Evolutionary conservation across 148 eudicot genomes (phyloP).

Genomic region (Cornus kousa): DNA sequence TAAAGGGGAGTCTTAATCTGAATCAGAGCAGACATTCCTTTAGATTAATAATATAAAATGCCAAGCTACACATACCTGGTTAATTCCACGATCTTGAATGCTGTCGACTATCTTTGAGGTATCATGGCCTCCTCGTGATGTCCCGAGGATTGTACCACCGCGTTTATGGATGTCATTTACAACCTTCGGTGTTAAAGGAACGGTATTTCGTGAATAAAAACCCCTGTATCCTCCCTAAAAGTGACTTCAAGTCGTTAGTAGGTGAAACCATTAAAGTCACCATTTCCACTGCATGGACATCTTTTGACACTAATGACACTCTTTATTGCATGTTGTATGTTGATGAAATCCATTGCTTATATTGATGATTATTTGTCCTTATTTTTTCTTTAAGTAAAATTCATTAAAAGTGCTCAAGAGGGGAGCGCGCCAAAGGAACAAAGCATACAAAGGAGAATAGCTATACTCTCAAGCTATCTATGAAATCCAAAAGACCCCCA

Average conservation of each 20-base stretch:
- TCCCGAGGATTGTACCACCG: slow-evolving; percentile 84
- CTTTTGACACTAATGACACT: no score
- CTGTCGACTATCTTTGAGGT: slow-evolving; percentile 87
- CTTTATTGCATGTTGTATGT: no score
- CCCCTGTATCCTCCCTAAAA: slow-evolving; percentile 89
- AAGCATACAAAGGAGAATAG: no score
- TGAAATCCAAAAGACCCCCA: no score
- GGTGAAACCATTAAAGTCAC: background rate
- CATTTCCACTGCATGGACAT: no score
- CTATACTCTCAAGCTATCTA: no score
- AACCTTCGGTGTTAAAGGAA: slow-evolving; percentile 61
- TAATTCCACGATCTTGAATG: slow-evolving; percentile 91
- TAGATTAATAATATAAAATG: background rate
- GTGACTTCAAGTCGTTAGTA: background rate
- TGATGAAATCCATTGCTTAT: no score
- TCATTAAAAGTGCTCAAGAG: no score
- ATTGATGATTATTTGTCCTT: no score
- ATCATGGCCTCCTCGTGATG: slow-evolving; percentile 96
- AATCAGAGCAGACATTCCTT: background rate
- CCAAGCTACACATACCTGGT: slow-evolving; percentile 51
- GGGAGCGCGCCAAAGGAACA: no score
- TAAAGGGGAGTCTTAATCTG: background rate
- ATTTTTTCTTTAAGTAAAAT: no score
- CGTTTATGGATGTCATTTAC: slow-evolving; percentile 92
- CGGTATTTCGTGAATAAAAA: slow-evolving; percentile 78